Evolutionary conservation across 768 basidiomycete genomes (phyloP).

Genomic region (Boletus tylopilopsis): DNA sequence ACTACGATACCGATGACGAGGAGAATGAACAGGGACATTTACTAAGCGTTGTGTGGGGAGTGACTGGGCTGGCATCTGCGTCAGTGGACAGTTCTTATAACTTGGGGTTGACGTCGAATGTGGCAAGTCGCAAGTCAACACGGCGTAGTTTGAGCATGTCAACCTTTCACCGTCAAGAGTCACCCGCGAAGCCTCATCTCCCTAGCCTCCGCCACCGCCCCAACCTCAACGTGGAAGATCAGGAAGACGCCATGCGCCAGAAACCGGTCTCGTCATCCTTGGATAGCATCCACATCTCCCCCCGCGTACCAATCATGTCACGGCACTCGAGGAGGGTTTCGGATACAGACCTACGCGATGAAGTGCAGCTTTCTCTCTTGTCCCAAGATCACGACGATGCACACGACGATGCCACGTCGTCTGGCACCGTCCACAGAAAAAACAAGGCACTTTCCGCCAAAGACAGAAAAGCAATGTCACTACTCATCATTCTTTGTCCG

Average conservation of each 20-base stretch:
- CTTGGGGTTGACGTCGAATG: slow-evolving; percentile 11
- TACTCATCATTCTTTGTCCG: slow-evolving; percentile 87
- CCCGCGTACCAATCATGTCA: slow-evolving; percentile 43
- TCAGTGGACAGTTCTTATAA: no score
- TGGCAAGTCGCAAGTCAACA: slow-evolving; percentile 6
- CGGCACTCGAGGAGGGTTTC: slow-evolving; percentile 32
- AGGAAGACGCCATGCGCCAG: slow-evolving; percentile 29
- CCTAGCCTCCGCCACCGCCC: slow-evolving; percentile 30
- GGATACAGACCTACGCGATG: slow-evolving; percentile 39
- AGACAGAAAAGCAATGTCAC: slow-evolving; percentile 81
- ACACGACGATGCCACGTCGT: slow-evolving; percentile 35
- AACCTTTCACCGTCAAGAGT: slow-evolving; percentile 18
- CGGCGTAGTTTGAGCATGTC: slow-evolving; percentile 20
- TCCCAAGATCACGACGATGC: slow-evolving; percentile 50
- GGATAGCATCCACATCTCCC: slow-evolving; percentile 55
- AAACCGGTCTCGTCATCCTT: slow-evolving; percentile 58
- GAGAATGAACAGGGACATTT: slow-evolving; percentile 7
- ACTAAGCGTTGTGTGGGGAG: neutral
- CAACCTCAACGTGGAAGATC: slow-evolving; percentile 38
- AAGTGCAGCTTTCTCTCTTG: slow-evolving; percentile 59
- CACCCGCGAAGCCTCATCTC: slow-evolving; percentile 25
- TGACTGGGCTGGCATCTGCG: no score
- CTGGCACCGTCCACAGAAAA: slow-evolving; percentile 32
- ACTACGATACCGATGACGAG: slow-evolving; percentile 22
- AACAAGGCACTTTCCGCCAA: slow-evolving; percentile 58